Evolutionary conservation across 768 basidiomycete species (phyloP).

Genomic region (Termitomyces sp.): DNA sequence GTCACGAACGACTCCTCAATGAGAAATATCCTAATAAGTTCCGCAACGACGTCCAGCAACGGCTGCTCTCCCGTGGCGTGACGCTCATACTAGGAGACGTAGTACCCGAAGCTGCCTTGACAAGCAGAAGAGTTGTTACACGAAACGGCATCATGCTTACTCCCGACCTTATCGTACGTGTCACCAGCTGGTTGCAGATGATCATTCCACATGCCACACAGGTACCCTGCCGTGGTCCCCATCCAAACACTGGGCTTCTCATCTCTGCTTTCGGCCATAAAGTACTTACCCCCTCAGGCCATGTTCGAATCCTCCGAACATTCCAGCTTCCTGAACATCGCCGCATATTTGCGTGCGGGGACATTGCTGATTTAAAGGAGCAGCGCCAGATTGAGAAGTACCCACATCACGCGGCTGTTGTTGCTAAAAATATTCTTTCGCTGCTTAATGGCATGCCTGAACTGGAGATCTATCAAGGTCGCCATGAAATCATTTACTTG

Average conservation of each 20-base stretch:
- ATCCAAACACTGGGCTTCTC: conserved; percentile 51
- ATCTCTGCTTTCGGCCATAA: conserved; percentile 28
- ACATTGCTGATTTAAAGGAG: conserved; percentile 58
- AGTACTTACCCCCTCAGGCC: conserved; percentile 32
- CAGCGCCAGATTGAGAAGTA: conserved; percentile 54
- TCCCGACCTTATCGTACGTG: conserved; percentile 55
- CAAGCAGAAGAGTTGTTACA: conserved; percentile 39
- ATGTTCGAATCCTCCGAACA: conserved; percentile 49
- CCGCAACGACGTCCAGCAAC: conserved; percentile 40
- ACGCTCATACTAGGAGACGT: conserved; percentile 48
- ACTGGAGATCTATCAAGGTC: conserved; percentile 39
- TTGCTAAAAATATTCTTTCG: conserved; percentile 43
- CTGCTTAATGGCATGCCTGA: conserved; percentile 16
- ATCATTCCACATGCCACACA: conserved; percentile 5
- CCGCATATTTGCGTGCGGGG: conserved; percentile 61
- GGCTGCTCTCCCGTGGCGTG: conserved; percentile 39
- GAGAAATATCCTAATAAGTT: conserved; percentile 47
- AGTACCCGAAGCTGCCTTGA: conserved; percentile 33
- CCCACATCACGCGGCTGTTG: conserved; percentile 35
- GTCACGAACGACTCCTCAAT: conserved; percentile 48
- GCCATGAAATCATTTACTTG: conserved; percentile 47
- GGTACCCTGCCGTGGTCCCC: conserved; percentile 35
- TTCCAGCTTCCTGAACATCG: conserved; percentile 48
- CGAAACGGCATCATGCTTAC: conserved; percentile 42
- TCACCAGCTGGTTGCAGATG: neutral